A percentile compares a stretch with the other conserved stretches of the same genome.
Conservation (phyloP, 106 monocot genomes). For the Dioscorea alata region DNA sequence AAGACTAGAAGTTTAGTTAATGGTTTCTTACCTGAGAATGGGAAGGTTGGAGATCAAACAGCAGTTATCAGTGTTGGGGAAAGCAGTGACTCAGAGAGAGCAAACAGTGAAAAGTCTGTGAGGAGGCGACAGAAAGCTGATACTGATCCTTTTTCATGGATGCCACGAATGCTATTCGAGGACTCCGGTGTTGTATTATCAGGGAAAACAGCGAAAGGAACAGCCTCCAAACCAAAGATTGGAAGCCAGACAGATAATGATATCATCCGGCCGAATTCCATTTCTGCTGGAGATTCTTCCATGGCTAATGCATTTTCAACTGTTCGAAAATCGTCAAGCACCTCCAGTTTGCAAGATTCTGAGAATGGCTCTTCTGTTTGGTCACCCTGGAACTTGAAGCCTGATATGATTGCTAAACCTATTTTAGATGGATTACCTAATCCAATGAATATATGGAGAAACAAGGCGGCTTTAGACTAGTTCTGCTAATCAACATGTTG, state of each 20-base stretch:
- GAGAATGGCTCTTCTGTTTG: constrained; percentile 29
- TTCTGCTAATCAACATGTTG: neutral
- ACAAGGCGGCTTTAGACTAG: constrained; percentile 73
- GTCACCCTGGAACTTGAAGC: constrained; percentile 40
- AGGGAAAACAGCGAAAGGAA: constrained; percentile 45
- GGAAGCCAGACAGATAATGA: constrained; percentile 45
- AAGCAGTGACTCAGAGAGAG: constrained; percentile 29
- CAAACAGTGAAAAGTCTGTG: constrained; percentile 23
- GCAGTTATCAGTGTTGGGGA: constrained; percentile 17
- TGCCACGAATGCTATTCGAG: constrained; percentile 8
- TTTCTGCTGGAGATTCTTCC: constrained; percentile 17
- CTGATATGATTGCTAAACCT: constrained; percentile 45
- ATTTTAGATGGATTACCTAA: constrained; percentile 64
- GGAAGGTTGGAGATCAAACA: neutral
- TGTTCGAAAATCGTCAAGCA: constrained; percentile 62
- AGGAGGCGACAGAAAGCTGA: constrained; percentile 68
- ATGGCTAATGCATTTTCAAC: constrained; percentile 35
- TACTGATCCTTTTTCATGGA: neutral
- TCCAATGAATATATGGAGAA: constrained; percentile 28
- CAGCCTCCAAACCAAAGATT: constrained; percentile 52
- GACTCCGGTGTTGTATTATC: constrained; percentile 26
- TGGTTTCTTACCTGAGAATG: constrained; percentile 23
- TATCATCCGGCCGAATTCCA: constrained; percentile 13
- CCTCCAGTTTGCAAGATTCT: constrained; percentile 63
- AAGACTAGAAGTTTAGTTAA: constrained; percentile 52